phyloP scores from a whole-genome alignment of 208 protist genomes.

The Trypanosoma cruzi region DNA sequence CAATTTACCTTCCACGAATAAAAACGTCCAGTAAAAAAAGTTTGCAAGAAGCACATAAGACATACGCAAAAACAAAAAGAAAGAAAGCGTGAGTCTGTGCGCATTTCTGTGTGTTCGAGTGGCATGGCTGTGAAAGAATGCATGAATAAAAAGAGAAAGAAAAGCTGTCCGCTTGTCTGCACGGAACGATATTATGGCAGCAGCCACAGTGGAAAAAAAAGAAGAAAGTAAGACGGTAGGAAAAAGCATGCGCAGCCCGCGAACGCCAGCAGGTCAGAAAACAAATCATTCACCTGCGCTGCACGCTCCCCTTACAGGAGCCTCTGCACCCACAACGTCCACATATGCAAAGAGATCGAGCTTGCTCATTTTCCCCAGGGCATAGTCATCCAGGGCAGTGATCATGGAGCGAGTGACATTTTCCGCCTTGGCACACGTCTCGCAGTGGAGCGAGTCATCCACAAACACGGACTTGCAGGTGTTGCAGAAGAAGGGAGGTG shows the following conservation, averaged over 20 bases:
- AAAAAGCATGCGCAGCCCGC: no score
- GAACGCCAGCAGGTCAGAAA: not conserved
- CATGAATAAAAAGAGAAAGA: conserved; percentile 4
- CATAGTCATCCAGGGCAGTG: conserved; percentile 45
- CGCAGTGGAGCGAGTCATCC: conserved; percentile 27
- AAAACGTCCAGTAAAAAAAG: conserved; percentile 6
- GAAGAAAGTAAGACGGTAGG: no score
- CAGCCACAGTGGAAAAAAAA: no score
- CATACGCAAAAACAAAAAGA: conserved; percentile 7
- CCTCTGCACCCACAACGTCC: conserved; percentile 17
- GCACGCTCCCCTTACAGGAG: not conserved
- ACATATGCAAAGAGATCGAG: conserved; percentile 36
- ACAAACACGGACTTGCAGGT: conserved; percentile 41
- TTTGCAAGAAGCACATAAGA: not conserved
- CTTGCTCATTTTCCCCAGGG: not conserved
- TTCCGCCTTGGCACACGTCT: conserved; percentile 40
- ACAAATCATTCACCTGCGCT: not conserved
- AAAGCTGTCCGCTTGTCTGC: not conserved
- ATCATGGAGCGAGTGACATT: conserved; percentile 49
- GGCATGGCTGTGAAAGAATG: not conserved
- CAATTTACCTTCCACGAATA: not conserved
- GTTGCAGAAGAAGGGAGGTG: conserved; percentile 67
- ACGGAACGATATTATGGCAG: no score
- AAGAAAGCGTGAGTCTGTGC: no score
- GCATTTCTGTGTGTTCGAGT: no score